phyloP scores from a whole-genome alignment of 2,329 filamentous ascomycete genomes.

The Fusarium pseudocircinatum region DNA sequence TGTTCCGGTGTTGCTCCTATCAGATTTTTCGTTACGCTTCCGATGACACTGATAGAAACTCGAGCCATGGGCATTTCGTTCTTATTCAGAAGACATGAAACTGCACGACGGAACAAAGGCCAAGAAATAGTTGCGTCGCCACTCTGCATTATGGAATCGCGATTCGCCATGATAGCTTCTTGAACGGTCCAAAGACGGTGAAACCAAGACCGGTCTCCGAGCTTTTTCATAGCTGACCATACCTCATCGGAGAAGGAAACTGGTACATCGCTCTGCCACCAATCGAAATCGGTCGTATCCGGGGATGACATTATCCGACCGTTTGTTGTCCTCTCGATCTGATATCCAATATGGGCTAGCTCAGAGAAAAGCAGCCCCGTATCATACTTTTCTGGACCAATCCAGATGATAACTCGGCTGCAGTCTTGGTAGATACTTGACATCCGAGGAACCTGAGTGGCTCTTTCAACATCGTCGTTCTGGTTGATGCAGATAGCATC shows the following conservation, averaged over 20 bases:
- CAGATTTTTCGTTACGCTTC: rapidly evolving
- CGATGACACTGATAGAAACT: neutral
- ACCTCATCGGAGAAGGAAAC: rapidly evolving
- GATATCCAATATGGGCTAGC: neutral
- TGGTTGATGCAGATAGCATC: neutral
- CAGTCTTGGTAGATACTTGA: neutral
- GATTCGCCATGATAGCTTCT: neutral
- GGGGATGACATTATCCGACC: rapidly evolving
- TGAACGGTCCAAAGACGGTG: neutral
- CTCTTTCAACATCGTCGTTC: neutral
- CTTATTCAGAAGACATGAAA: neutral
- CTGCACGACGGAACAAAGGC: neutral
- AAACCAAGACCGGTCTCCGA: rapidly evolving
- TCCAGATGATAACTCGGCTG: neutral
- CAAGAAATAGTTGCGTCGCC: neutral
- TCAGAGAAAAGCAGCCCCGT: neutral
- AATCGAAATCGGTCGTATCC: neutral
- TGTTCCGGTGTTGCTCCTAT: neutral
- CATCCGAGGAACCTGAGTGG: neutral
- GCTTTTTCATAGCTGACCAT: neutral
- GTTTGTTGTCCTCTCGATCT: neutral
- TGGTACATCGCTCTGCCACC: rapidly evolving
- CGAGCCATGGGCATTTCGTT: neutral
- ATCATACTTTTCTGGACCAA: neutral
- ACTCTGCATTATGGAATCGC: neutral